A percentile compares a stretch with the other conserved stretches of the same genome.
Conservation (phyloP, 768 basidiomycete species). For the Hortiboletus campestris region DNA sequence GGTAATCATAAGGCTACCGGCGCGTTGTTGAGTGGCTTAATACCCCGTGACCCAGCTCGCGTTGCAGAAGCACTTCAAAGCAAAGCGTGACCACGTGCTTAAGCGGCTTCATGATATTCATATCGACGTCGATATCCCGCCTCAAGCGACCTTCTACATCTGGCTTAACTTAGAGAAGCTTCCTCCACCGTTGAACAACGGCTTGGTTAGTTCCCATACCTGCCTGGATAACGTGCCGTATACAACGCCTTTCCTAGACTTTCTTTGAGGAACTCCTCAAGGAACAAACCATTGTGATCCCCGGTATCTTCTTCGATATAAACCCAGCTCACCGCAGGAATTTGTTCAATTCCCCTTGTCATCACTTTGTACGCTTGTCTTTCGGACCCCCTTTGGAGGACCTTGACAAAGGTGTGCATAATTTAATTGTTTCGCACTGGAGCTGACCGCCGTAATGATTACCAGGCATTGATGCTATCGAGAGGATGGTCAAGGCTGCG, state of each 20-base stretch:
- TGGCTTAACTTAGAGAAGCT: slow-evolving; percentile 86
- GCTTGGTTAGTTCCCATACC: slow-evolving; percentile 52
- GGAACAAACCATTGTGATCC: slow-evolving; percentile 87
- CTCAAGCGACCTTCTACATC: slow-evolving; percentile 87
- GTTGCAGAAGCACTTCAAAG: slow-evolving; percentile 87
- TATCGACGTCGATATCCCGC: slow-evolving; percentile 74
- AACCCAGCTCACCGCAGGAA: slow-evolving; percentile 79
- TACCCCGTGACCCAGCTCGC: slow-evolving; percentile 47
- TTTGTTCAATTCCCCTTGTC: slow-evolving; percentile 86
- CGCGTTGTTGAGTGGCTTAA: neutral
- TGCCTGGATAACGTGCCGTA: neutral
- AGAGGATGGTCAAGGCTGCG: slow-evolving; percentile 68
- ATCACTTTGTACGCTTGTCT: slow-evolving; percentile 84
- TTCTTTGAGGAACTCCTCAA: slow-evolving; percentile 96
- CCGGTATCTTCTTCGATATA: slow-evolving; percentile 88
- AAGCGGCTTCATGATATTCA: slow-evolving; percentile 74
- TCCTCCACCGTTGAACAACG: slow-evolving; percentile 82
- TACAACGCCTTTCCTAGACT: slow-evolving; percentile 42
- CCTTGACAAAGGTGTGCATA: slow-evolving; percentile 64
- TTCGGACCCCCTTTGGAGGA: slow-evolving; percentile 82
- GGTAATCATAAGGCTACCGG: slow-evolving; percentile 28
- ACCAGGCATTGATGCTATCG: slow-evolving; percentile 82
- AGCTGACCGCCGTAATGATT: neutral
- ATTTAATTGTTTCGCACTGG: neutral
- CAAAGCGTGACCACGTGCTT: slow-evolving; percentile 88